A percentile compares a stretch with the other conserved stretches of the same genome.
These are phyloP conservation scores for Fraxinus cuspidata DNA, from an alignment of 257 asterid genomes.

Conservation along the genomic window DNA sequence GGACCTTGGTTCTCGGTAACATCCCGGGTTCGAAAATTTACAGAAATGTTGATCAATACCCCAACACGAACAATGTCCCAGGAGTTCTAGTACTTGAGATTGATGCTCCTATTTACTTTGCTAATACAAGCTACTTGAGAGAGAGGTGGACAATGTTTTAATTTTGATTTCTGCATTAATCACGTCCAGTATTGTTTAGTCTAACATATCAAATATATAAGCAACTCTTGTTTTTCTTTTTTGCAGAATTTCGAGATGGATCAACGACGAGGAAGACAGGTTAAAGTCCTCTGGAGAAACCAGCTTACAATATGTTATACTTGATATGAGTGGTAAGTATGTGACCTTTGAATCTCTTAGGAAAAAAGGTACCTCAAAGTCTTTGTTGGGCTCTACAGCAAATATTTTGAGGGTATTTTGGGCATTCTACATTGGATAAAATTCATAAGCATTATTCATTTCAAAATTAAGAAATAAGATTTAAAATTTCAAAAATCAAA, in stretches of 20 bases:
- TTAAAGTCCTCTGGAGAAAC: conserved; percentile 38
- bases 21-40: conserved; percentile 64
- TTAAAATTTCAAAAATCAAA: too few relatives aligned
- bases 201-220: too few relatives aligned
- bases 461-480: too few relatives aligned
- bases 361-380: too few relatives aligned
- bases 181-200: too few relatives aligned
- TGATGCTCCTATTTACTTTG: conserved; percentile 81
- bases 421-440: too few relatives aligned
- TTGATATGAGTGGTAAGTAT: conserved; percentile 48
- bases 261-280: conserved; percentile 47
- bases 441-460: too few relatives aligned
- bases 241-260: conserved; percentile 51
- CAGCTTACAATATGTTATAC: conserved; percentile 40
- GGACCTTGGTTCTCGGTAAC: conserved; percentile 68
- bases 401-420: too few relatives aligned
- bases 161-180: background rate
- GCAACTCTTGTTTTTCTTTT: too few relatives aligned
- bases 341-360: too few relatives aligned
- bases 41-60: conserved; percentile 67
- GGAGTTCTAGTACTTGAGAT: conserved; percentile 77
- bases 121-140: conserved; percentile 79
- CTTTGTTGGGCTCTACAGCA: too few relatives aligned
- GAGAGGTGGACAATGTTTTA: conserved; percentile 52
- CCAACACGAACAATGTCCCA: conserved; percentile 50